Evolutionary conservation across 2,329 filamentous ascomycete genomes (phyloP), one percentile per base, ranked within the genome.

Genomic region (Penicillium sclerotigenum): DNA sequence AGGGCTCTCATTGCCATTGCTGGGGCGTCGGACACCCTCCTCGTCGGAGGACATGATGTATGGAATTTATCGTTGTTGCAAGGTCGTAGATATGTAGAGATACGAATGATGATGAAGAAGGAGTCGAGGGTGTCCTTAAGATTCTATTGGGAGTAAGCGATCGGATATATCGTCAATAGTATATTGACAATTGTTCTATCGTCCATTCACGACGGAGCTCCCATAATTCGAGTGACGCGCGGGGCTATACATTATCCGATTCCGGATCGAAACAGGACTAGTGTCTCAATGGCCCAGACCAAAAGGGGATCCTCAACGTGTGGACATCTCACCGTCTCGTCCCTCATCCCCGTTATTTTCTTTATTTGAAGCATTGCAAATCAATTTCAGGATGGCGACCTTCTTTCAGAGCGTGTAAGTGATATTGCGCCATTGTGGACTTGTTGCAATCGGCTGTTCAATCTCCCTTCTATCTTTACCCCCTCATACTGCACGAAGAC

Each of bases 361-460:
- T 40, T 41, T 47, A 38, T 56, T 52, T 34, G 46, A 50, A 50
- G 52, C 47, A 52, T 62, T 51, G 49, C 45, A 41, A 48, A 49
- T 53, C 49, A 52, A 52, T 41, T 50, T 53, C 56, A 73, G 54
- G 51, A 80, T 80, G 78, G 73, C 77, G 48, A 77, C 73, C 47
- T 79, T 79, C 65, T 78, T 80, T 51, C 77, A 79, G 66, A 79
- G 76, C 62, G 77, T 79, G 78, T 80, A 77, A 70, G 75, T 77
- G 22, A 43, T 56, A 54, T 54, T 57, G 34, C 33, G 53, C 36
- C 46, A 16, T 47, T 36, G 41, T 29, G 38, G 28, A 34, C 37
- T 41, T 37, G 41, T 54, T 33, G 42, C 37, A 47, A 31, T 54
- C 18, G 18, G 31, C 45, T 28, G 47, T 51, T 49, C n/a, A 20